Evolutionary conservation across 805 yeast species (phyloP).

Genomic region (Lachancea meyersii): DNA sequence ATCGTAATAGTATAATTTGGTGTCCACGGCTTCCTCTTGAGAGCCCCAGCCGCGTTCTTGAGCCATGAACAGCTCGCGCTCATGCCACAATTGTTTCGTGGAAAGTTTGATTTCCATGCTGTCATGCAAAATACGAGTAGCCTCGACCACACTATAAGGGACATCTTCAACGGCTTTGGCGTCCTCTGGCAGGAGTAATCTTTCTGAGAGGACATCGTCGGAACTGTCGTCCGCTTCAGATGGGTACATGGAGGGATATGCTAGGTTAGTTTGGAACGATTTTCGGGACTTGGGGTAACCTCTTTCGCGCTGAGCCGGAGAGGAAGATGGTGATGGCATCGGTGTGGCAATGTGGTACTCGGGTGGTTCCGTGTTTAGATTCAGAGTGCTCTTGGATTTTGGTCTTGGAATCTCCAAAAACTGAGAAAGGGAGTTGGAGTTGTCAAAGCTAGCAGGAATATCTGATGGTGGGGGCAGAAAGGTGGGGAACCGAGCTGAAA

Average conservation of each 20-base stretch:
- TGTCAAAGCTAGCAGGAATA: constrained; percentile 42
- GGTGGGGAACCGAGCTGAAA: constrained; percentile 70
- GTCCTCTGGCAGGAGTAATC: constrained; percentile 5
- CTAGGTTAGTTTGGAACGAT: constrained; percentile 58
- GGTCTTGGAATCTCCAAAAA: constrained; percentile 55
- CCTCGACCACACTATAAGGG: constrained; percentile 77
- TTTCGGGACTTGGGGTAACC: constrained; percentile 40
- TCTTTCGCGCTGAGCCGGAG: constrained; percentile 33
- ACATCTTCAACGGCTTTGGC: constrained; percentile 27
- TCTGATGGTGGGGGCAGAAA: constrained; percentile 46
- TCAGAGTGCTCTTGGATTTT: constrained; percentile 28
- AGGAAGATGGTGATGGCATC: constrained; percentile 72
- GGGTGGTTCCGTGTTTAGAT: constrained; percentile 27
- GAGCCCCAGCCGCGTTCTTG: constrained; percentile 62
- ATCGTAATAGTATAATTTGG: constrained; percentile 29
- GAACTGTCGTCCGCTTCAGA: constrained; percentile 34
- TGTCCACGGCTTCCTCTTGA: constrained; percentile 15
- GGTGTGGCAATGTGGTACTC: constrained; percentile 64
- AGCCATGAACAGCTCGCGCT: constrained; percentile 60
- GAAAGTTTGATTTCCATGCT: constrained; percentile 62
- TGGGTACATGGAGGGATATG: constrained; percentile 64
- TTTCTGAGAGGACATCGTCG: constrained; percentile 18
- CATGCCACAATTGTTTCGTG: constrained; percentile 65
- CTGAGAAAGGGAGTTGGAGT: constrained; percentile 52
- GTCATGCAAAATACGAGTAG: constrained; percentile 57